Conservation (phyloP, 2,329 filamentous ascomycete genomes). For the Fusarium paranaense region DNA sequence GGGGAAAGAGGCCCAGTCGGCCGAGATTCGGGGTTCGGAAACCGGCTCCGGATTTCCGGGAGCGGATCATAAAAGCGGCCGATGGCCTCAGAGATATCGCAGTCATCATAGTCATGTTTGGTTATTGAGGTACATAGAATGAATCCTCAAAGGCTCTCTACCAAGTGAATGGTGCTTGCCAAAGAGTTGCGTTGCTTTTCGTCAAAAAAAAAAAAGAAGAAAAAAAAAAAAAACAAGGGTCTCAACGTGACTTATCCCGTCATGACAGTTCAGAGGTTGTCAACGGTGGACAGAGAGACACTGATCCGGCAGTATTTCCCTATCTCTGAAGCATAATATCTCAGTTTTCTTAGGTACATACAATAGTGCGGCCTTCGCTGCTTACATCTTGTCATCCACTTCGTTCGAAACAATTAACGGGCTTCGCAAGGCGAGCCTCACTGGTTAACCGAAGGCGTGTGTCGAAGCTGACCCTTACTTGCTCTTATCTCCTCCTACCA, state of each 20-base stretch:
- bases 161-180: background rate
- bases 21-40: background rate
- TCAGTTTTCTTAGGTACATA: background rate
- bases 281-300: background rate
- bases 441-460: background rate
- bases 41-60: background rate
- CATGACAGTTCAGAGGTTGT: background rate
- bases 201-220: background rate
- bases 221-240: background rate
- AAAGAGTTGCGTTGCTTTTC: background rate
- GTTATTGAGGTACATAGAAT: background rate
- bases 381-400: background rate
- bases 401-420: background rate
- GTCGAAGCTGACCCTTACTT: background rate
- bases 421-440: background rate
- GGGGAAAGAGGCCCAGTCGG: background rate
- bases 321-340: background rate
- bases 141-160: background rate
- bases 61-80: background rate
- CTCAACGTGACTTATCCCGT: background rate
- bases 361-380: background rate
- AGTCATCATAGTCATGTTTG: background rate
- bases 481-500: conserved; percentile 18
- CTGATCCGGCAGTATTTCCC: background rate
- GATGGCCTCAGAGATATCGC: background rate